Evolutionary conservation across 768 basidiomycete species (phyloP).

Genomic region (Cytidiella melzeri): DNA sequence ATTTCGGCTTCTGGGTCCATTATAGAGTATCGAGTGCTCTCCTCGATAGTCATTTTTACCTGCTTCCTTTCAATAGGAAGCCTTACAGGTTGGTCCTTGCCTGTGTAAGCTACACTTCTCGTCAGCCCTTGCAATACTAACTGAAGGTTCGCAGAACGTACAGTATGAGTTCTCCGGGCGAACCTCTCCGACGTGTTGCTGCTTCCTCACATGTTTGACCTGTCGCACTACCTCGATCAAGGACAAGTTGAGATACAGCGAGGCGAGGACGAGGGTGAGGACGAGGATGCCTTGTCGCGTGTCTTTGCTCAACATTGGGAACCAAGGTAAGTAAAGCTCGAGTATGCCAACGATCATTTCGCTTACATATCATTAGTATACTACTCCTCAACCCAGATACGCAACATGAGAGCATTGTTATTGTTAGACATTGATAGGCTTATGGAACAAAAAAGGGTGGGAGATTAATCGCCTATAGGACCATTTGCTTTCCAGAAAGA

Average conservation of each 20-base stretch:
- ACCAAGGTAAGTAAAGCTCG: not conserved
- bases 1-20: slow-evolving; percentile 18
- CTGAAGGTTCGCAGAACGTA: not conserved
- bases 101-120: slow-evolving; percentile 21
- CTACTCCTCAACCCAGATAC: too few relatives aligned
- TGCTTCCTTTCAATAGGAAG: slow-evolving; percentile 14
- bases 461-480: too few relatives aligned
- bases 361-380: too few relatives aligned
- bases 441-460: too few relatives aligned
- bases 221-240: slow-evolving; percentile 3
- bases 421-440: too few relatives aligned
- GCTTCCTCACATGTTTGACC: not conserved
- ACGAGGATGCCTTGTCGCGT: not conserved
- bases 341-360: too few relatives aligned
- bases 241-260: slow-evolving; percentile 11
- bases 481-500: too few relatives aligned
- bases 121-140: not conserved
- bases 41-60: slow-evolving; percentile 24
- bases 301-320: not conserved
- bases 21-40: slow-evolving; percentile 26
- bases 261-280: not conserved
- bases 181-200: not conserved
- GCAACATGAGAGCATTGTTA: too few relatives aligned
- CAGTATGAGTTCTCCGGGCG: slow-evolving; percentile 6
- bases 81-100: slow-evolving; percentile 24